Conservation (phyloP, 495 filamentous ascomycete species). For the Diplogelasinospora grovesii region DNA sequence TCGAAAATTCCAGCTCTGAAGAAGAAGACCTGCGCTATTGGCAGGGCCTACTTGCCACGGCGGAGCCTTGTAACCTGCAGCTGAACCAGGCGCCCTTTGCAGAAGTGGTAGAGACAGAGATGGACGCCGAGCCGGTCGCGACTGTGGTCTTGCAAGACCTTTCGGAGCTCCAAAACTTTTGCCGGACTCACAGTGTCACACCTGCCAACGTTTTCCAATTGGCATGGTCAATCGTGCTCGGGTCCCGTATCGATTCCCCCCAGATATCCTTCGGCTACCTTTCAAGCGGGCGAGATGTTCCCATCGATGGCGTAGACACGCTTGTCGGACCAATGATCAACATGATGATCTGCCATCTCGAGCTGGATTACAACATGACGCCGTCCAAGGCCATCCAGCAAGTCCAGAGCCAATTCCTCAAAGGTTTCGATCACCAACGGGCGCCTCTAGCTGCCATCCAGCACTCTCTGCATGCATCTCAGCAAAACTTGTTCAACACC, state of each 20-base stretch:
- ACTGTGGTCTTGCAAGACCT: conserved; percentile 5
- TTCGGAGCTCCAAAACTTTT: conserved; percentile 13
- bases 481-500: too few species aligned
- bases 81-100: conserved; percentile 4
- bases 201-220: conserved; percentile 30
- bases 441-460: too few species aligned
- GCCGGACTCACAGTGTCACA: conserved; percentile 15
- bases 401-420: too few species aligned
- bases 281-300: conserved; percentile 41
- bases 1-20: conserved; percentile 47
- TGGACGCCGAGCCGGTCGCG: conserved; percentile 11
- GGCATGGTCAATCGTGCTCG: conserved; percentile 34
- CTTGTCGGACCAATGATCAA: conserved; percentile 51
- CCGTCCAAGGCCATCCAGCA: too few species aligned
- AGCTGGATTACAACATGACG: too few species aligned
- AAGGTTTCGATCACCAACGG: too few species aligned
- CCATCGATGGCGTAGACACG: conserved; percentile 36
- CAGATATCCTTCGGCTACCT: conserved; percentile 50
- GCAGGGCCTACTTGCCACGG: conserved; percentile 18
- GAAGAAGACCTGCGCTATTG: conserved; percentile 30
- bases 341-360: conserved; percentile 52
- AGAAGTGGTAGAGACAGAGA: conserved; percentile 1
- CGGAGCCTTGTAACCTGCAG: conserved; percentile 22
- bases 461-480: too few species aligned
- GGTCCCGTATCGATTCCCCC: conserved; percentile 25